A percentile compares a stretch with the other conserved stretches of the same genome.
Conservation (phyloP, 169 alveolate species). For the Hammondia hammondi region DNA sequence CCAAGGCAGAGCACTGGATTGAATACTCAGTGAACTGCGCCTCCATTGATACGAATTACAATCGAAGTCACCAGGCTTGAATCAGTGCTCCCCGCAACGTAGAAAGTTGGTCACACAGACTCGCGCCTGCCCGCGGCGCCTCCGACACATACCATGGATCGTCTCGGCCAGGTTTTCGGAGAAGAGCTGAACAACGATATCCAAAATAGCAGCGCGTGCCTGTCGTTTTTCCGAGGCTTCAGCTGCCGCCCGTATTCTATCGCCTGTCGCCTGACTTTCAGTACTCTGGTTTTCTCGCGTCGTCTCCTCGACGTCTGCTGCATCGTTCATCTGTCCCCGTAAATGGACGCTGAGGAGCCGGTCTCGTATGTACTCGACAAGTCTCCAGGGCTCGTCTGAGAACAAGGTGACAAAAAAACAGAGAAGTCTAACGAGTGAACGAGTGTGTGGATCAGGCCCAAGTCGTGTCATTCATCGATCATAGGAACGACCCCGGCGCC, state of each 20-base stretch:
- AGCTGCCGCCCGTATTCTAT: neutral
- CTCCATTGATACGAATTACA: too few species aligned
- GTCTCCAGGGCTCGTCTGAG: slow-evolving; percentile 3
- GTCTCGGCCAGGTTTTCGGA: neutral
- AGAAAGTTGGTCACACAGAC: too few species aligned
- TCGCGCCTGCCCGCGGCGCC: neutral
- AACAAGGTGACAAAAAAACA: too few species aligned
- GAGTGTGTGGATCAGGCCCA: too few species aligned
- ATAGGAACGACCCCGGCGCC: too few species aligned
- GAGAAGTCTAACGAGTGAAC: too few species aligned
- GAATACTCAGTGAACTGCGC: too few species aligned
- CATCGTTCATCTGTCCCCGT: neutral
- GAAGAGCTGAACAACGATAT: neutral
- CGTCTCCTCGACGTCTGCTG: neutral
- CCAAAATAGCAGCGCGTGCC: neutral
- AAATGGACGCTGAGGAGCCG: neutral
- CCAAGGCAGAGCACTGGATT: too few species aligned
- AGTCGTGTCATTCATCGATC: too few species aligned
- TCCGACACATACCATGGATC: neutral
- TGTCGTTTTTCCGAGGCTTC: neutral
- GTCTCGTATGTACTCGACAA: neutral
- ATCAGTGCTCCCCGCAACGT: too few species aligned
- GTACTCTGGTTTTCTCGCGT: neutral
- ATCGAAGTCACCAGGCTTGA: too few species aligned
- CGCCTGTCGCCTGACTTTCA: neutral